These are phyloP conservation scores for Neoascochyta sp. DNA, from an alignment of 2,329 filamentous ascomycete genomes.

Conservation along the genomic window DNA sequence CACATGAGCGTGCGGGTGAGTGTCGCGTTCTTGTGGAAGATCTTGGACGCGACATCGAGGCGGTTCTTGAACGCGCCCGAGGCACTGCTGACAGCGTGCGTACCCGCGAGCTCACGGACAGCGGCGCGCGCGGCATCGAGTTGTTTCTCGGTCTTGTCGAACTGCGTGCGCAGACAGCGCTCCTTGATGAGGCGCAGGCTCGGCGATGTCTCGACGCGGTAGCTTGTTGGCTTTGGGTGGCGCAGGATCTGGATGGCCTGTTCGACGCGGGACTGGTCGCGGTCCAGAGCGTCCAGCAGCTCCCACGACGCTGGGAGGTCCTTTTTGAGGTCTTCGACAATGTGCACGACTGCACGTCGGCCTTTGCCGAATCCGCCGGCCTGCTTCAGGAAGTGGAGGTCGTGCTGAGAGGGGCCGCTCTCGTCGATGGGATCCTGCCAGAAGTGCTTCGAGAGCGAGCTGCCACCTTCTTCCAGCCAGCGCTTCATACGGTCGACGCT, in stretches of 20 bases:
- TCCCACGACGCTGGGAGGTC: slow-evolving; percentile 26
- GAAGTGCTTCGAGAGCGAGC: slow-evolving; percentile 24
- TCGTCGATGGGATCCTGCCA: slow-evolving; percentile 32
- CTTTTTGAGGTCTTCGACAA: slow-evolving; percentile 21
- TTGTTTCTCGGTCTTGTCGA: slow-evolving; percentile 18
- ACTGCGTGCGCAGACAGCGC: slow-evolving; percentile 11
- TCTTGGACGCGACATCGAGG: slow-evolving; percentile 18
- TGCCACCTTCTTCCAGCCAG: slow-evolving; percentile 27
- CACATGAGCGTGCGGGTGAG: slow-evolving; percentile 27
- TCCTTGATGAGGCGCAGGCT: slow-evolving; percentile 4
- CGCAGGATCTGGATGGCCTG: slow-evolving; percentile 4
- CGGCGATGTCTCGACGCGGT: slow-evolving; percentile 3
- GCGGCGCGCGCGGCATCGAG: slow-evolving; percentile 13
- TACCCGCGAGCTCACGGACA: slow-evolving; percentile 10
- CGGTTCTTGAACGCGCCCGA: slow-evolving; percentile 18
- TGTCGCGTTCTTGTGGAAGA: slow-evolving; percentile 26
- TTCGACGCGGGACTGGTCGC: slow-evolving; percentile 18
- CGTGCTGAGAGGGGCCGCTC: slow-evolving; percentile 18
- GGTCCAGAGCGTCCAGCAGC: slow-evolving; percentile 23
- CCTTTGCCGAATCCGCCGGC: slow-evolving; percentile 17
- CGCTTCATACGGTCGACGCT: slow-evolving; percentile 28
- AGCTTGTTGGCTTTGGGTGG: slow-evolving; percentile 1
- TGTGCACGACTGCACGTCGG: slow-evolving; percentile 19
- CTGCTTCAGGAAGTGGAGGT: slow-evolving; percentile 19
- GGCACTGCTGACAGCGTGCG: slow-evolving; percentile 4